phyloP scores from a whole-genome alignment of 345 rosid species.

The Melaleuca alternifolia region DNA sequence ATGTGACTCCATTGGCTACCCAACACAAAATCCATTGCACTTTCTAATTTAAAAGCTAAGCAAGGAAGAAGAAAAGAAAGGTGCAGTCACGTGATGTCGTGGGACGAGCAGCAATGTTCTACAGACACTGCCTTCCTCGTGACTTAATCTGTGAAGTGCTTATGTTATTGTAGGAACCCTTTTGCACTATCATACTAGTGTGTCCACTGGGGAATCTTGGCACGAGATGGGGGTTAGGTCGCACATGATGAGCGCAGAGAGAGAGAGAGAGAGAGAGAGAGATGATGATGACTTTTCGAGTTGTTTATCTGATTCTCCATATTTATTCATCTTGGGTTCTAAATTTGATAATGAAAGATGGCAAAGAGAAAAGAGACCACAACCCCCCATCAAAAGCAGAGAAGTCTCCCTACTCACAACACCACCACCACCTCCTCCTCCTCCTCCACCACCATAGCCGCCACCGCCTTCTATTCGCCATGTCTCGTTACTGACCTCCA shows the following conservation, averaged over 20 bases:
- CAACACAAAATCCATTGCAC: slow-evolving; percentile 1
- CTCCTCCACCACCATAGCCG: background rate
- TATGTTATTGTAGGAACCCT: background rate
- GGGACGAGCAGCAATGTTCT: background rate
- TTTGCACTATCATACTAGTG: background rate
- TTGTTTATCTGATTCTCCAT: background rate
- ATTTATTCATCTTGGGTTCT: background rate
- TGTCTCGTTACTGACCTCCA: background rate
- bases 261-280: background rate
- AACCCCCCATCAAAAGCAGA: background rate
- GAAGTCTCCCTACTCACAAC: background rate
- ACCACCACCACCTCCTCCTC: background rate
- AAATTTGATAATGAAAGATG: background rate
- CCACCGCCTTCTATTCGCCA: background rate
- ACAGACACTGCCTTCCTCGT: background rate
- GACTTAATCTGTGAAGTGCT: background rate
- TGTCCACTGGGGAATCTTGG: background rate
- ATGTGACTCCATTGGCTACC: slow-evolving; percentile 4
- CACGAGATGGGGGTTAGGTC: background rate
- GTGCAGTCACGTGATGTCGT: slow-evolving; percentile 7
- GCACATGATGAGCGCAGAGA: background rate
- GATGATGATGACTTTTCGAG: background rate
- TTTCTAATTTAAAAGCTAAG: background rate
- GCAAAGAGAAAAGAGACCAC: background rate
- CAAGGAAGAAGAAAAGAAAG: background rate